These are phyloP conservation scores for Aspergillus coremiiformis DNA, from an alignment of 495 filamentous ascomycete species.

Conservation along the genomic window DNA sequence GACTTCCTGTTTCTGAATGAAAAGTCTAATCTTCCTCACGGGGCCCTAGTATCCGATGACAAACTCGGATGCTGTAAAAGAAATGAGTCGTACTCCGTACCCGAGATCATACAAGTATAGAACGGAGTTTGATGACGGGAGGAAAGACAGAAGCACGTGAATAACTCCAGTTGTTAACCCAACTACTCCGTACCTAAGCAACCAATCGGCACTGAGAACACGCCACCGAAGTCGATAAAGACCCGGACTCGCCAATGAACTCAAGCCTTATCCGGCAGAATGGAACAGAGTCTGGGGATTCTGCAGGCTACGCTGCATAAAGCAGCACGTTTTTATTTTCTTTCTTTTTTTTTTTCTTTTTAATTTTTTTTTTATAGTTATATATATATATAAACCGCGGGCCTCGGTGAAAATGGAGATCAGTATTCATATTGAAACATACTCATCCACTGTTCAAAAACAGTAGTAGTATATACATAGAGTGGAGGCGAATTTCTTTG, in stretches of 20 bases:
- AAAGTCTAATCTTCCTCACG: too few relatives aligned
- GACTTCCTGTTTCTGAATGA: too few relatives aligned
- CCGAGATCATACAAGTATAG: too few relatives aligned
- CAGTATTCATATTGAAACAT: not conserved
- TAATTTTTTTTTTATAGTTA: too few relatives aligned
- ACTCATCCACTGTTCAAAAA: too few relatives aligned
- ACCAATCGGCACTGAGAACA: slow-evolving; percentile 2
- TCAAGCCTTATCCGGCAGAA: slow-evolving; percentile 7
- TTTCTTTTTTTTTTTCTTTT: too few relatives aligned
- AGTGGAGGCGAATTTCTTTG: not conserved
- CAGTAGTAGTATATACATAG: not conserved
- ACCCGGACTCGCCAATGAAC: not conserved
- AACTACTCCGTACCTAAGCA: too few relatives aligned
- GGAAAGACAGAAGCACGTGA: too few relatives aligned
- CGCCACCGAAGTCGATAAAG: not conserved
- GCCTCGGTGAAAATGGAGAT: not conserved
- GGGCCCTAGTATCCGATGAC: too few relatives aligned
- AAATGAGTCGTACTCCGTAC: slow-evolving; percentile 5
- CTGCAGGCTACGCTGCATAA: slow-evolving; percentile 40
- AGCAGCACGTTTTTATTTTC: slow-evolving; percentile 26
- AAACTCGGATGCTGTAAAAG: too few relatives aligned
- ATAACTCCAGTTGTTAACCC: too few relatives aligned
- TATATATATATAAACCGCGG: not conserved
- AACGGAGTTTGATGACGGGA: too few relatives aligned
- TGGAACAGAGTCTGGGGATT: slow-evolving; percentile 16